Evolutionary conservation across 768 basidiomycete species (phyloP).

Genomic region (Suillus brevipes): DNA sequence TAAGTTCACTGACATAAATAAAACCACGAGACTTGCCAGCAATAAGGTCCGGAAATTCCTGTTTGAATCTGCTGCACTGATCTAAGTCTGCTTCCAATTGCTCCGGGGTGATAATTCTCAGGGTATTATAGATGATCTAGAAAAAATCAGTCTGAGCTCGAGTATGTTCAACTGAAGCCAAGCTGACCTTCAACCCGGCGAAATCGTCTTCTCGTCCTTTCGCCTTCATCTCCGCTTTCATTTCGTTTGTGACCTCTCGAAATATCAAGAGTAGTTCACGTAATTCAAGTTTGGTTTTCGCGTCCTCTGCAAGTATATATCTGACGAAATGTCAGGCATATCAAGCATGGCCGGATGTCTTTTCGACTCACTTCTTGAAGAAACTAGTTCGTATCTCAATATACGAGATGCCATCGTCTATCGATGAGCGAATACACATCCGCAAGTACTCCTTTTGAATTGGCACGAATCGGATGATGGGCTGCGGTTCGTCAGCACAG

Average conservation of each 20-base stretch:
- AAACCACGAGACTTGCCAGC: slow-evolving; percentile 30
- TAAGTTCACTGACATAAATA: neutral
- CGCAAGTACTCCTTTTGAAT: slow-evolving; percentile 19
- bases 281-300: slow-evolving; percentile 37
- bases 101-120: slow-evolving; percentile 36
- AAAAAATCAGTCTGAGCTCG: neutral
- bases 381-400: slow-evolving; percentile 45
- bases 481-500: slow-evolving; percentile 28
- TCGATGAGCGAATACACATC: slow-evolving; percentile 39
- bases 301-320: slow-evolving; percentile 38
- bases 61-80: slow-evolving; percentile 44
- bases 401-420: slow-evolving; percentile 49
- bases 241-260: slow-evolving; percentile 34
- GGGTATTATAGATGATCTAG: slow-evolving; percentile 46
- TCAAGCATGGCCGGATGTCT: neutral
- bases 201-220: slow-evolving; percentile 44
- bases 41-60: slow-evolving; percentile 47
- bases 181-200: slow-evolving; percentile 39
- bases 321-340: slow-evolving; percentile 30
- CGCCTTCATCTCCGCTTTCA: slow-evolving; percentile 34
- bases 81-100: slow-evolving; percentile 44
- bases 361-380: slow-evolving; percentile 30
- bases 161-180: neutral
- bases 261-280: slow-evolving; percentile 38
- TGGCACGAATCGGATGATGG: slow-evolving; percentile 28